These are phyloP conservation scores for Penstemon newberryi DNA, from an alignment of 257 asterid genomes.

Conservation along the genomic window DNA sequence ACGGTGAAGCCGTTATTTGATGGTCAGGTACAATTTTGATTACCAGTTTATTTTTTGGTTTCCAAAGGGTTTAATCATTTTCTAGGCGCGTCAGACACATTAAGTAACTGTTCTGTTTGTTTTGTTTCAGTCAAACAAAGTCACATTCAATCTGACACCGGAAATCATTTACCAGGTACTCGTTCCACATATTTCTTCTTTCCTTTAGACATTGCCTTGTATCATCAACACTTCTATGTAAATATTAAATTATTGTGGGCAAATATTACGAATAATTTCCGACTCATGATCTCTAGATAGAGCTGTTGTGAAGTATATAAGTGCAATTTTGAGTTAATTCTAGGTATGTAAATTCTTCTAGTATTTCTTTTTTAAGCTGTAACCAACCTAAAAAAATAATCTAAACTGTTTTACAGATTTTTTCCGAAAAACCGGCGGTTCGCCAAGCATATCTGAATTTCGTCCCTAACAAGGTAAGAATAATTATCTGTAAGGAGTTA, in stretches of 20 bases:
- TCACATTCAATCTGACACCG: conserved; percentile 93
- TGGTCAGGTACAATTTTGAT: conserved; percentile 69
- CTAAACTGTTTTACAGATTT: conserved; percentile 53
- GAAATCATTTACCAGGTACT: conserved; percentile 95
- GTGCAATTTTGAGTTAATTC: neutral
- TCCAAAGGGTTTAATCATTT: too few species aligned
- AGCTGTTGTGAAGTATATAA: too few species aligned
- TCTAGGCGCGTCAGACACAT: too few species aligned
- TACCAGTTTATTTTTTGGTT: too few species aligned
- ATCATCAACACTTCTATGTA: conserved; percentile 16
- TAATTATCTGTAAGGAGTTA: too few species aligned
- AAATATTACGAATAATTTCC: too few species aligned
- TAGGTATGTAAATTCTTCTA: neutral
- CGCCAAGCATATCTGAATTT: conserved; percentile 89
- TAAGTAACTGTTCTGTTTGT: conserved; percentile 27
- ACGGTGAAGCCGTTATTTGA: conserved; percentile 78
- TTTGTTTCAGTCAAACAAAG: conserved; percentile 80
- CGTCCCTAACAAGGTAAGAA: conserved; percentile 80
- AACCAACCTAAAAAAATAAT: too few species aligned
- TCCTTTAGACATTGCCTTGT: conserved; percentile 16
- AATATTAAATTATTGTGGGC: neutral
- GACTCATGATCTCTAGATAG: too few species aligned
- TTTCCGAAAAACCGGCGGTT: conserved; percentile 98
- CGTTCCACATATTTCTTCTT: conserved; percentile 2
- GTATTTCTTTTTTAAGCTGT: neutral